Evolutionary conservation across 257 asterid genomes (phyloP), one percentile per base, ranked within the genome.

Genomic region (Solanum phureja): DNA sequence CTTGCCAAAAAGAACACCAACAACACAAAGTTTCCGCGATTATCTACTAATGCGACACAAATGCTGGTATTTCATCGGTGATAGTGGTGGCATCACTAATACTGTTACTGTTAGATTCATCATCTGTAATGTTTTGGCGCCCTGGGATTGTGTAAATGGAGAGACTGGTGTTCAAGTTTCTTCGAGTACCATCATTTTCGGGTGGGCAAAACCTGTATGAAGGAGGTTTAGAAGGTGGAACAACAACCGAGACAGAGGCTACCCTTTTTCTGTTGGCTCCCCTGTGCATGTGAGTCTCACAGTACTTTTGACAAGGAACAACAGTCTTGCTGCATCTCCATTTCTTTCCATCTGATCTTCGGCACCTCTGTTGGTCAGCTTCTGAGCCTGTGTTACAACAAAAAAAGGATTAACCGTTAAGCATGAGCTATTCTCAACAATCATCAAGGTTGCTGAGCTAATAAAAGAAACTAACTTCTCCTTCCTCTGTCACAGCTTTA

Each of bases 261-360:
- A 38, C 23, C 3, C 23, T 46, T 8, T 81, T 74, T 87, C 85
- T 91, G 85, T 93, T 93, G 31, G 91, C 90, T 85, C 98, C 98
- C 88, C 98, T 92, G 90, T 93, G 94, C 93, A 94, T 83, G 93
- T 95, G 98, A 5, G 76, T 83, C 86, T 92, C 91, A 29, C 98
- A 95, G 74, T 91, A 94, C 90, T 92, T 93, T 86, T 92, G 94
- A 27, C 71, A 73, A 21, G 88, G 92, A 42, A 93, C 79, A 11
- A 90, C 93, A 16, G 87, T 86, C 88, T 74, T 90, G 84, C 91
- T 88, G 88, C 98, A 94, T 90, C 91, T 92, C 98, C 98, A 93
- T 92, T 90, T 94, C 89, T 91, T 93, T 68, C 98, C 98, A 87
- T 95, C 98, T 7, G 95, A 94, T 95, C 98, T 93, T 69, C 89